These are phyloP conservation scores for Cicer pinnatifidum DNA, from an alignment of 306 rosid genomes.

Conservation along the genomic window DNA sequence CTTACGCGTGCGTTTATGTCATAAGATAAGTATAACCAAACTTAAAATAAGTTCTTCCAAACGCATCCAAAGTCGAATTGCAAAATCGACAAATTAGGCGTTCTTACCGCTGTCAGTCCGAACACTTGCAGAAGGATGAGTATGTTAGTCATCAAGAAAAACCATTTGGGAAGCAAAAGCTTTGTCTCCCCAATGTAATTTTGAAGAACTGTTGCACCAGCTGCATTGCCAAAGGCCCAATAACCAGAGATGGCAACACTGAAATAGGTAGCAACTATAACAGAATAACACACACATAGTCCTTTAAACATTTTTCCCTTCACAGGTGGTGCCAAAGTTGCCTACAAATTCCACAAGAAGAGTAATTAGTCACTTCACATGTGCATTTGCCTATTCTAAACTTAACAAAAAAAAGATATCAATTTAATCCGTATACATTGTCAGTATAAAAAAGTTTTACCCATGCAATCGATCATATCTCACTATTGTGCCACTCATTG, in stretches of 20 bases:
- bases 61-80: not conserved
- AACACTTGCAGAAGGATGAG: conserved; percentile 67
- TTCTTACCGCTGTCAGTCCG: conserved; percentile 68
- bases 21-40: not conserved
- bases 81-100: conserved; percentile 14
- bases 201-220: conserved; percentile 55
- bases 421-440: too few relatives aligned
- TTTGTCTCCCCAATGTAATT: conserved; percentile 54
- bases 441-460: too few relatives aligned
- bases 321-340: conserved; percentile 80
- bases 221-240: conserved; percentile 83
- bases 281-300: conserved; percentile 67
- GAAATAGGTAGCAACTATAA: conserved; percentile 57
- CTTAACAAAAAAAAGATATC: not conserved
- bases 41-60: not conserved
- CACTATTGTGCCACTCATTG: too few relatives aligned
- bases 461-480: too few relatives aligned
- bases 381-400: not conserved
- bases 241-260: conserved; percentile 76
- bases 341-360: conserved; percentile 51
- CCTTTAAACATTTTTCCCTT: conserved; percentile 88
- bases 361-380: conserved; percentile 20
- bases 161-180: conserved; percentile 68
- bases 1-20: not conserved
- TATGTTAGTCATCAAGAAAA: conserved; percentile 67